Evolutionary conservation across 768 basidiomycete species (phyloP).

Genomic region (Mycena haematopus): DNA sequence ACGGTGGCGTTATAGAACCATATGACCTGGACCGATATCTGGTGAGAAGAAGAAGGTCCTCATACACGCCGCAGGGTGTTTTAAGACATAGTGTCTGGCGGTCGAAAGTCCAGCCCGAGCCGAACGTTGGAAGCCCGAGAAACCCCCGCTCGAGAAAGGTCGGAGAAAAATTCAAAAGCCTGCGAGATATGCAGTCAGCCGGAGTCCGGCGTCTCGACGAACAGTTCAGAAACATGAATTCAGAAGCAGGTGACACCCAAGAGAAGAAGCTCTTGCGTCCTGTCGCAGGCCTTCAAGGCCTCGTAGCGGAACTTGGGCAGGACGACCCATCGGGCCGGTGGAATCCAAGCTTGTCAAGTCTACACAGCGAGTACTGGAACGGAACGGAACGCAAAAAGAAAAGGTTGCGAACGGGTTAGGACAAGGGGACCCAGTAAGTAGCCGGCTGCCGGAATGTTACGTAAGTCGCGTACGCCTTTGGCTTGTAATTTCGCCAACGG

Average conservation of each 20-base stretch:
- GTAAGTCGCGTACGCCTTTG: no score
- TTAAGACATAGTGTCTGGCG: neutral
- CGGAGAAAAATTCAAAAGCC: neutral
- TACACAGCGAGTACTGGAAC: no score
- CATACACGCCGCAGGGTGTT: neutral
- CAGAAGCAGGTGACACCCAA: neutral
- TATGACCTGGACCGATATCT: conserved; percentile 6
- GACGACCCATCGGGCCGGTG: neutral
- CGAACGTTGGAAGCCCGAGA: neutral
- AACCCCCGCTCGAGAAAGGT: conserved; percentile 9
- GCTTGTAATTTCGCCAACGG: no score
- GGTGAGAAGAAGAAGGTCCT: neutral
- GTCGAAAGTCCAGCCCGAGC: neutral
- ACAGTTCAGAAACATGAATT: neutral
- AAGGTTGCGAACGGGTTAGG: no score
- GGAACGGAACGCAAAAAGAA: no score
- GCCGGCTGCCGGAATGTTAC: no score
- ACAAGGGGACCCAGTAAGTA: no score
- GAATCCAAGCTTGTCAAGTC: neutral
- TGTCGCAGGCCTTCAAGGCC: neutral
- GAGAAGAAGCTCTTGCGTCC: neutral
- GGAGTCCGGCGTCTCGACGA: neutral
- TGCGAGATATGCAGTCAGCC: conserved; percentile 3
- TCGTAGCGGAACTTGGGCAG: neutral
- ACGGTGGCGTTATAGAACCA: conserved; percentile 3